Base-by-base conservation (phyloP, 345 rosid genomes). In the Pseudoturritis turrita region DNA sequence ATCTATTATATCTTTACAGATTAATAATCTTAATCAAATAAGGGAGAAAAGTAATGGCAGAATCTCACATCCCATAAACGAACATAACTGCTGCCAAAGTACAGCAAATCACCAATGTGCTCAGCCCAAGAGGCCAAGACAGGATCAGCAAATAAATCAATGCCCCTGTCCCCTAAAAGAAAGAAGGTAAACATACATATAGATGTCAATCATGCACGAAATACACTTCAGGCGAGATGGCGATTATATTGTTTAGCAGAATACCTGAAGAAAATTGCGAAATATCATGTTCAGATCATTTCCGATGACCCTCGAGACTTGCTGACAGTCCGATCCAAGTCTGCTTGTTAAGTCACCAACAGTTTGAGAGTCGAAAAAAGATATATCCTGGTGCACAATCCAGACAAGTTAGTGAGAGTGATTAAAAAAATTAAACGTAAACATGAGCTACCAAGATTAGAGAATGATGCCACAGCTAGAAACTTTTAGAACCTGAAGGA, bases 261-360 rank as follows among this genome's bases (percentile, higher is more conserved):
- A 55, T 80, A 94, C 98, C 98, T 94, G 98, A 56, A 94, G 84
- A 79, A 82, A 83, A 79, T 91, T 91, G 78, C 97, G 89, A 35
- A 84, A 67, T 74, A 94, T 91, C 78, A 89, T 70, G 80, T 94
- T 94, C 73, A 94, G 89, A 82, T 94, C 98, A 75, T 84, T 89
- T 51, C 96, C 96, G 57, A 94, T 91, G 66, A 94, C 93, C 53
- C 95, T 88, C 13, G 98, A 94, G 60, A 94, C 96, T 84, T 94
- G 98, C 83, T 94, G 98, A 75, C 97, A 91, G 66, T 94, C 98
- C 23, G 98, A 92, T 41, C 97, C 98, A 52, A 94, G 98, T 84
- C 98, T 87, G 78, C 97, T 94, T 31, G 97, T 94, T 81, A 94
- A 84, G 76, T 89, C 98, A 82, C 97, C 98, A 79, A 94, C 95